Percentiles rank a stretch among this genome's conserved stretches.
These are phyloP conservation scores for Alternaria panax DNA, from an alignment of 2,329 filamentous ascomycete species.

Conservation along the genomic window DNA sequence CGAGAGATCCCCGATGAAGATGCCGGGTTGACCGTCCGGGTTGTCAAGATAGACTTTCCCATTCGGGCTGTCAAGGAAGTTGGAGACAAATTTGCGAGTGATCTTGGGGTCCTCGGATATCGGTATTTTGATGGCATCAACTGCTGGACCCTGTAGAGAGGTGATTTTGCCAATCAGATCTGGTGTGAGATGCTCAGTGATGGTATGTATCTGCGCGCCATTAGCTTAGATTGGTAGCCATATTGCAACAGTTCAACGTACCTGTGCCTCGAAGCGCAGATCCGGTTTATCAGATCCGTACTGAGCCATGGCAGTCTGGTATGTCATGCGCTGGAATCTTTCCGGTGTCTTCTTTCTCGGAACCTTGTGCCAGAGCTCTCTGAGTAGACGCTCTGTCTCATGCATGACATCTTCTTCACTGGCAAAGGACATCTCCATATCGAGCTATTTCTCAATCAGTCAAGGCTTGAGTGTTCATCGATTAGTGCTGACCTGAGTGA, in stretches of 20 bases:
- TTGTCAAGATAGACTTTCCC: slow-evolving; percentile 69
- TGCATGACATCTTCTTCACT: slow-evolving; percentile 74
- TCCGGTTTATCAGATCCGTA: slow-evolving; percentile 96
- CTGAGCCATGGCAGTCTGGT: slow-evolving; percentile 76
- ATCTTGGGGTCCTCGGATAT: slow-evolving; percentile 61
- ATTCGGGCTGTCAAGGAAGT: slow-evolving; percentile 74
- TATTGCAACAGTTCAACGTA: slow-evolving; percentile 41
- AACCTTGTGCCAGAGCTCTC: slow-evolving; percentile 61
- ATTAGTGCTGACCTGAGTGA: slow-evolving; percentile 74
- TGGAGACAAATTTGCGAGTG: slow-evolving; percentile 67
- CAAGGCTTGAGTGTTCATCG: background rate
- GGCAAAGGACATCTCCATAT: slow-evolving; percentile 92
- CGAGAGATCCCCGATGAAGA: slow-evolving; percentile 76
- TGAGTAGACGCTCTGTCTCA: slow-evolving; percentile 62
- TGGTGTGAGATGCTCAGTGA: slow-evolving; percentile 68
- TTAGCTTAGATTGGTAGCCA: background rate
- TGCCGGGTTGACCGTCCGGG: slow-evolving; percentile 77
- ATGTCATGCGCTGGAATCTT: slow-evolving; percentile 69
- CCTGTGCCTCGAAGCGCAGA: slow-evolving; percentile 73
- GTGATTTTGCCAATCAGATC: slow-evolving; percentile 80
- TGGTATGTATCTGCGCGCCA: slow-evolving; percentile 64
- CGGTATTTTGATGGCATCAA: slow-evolving; percentile 77
- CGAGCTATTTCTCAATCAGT: slow-evolving; percentile 64
- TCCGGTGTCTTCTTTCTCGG: slow-evolving; percentile 53
- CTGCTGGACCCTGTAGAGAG: slow-evolving; percentile 68